Conservation (phyloP, 345 rosid genomes). For the Camelina sativa region DNA sequence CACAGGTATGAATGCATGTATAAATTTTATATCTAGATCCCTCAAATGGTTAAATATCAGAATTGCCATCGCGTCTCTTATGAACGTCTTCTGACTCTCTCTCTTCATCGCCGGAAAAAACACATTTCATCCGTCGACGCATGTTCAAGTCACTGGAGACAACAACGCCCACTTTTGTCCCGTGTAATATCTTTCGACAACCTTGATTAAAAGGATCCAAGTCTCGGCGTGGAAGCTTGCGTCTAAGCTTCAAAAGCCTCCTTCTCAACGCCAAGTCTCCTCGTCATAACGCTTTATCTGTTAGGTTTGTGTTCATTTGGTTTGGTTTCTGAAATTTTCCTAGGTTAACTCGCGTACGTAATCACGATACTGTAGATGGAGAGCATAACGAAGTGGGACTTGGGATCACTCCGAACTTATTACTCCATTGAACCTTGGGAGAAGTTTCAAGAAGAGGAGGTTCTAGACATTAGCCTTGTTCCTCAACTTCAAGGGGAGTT, state of each 20-base stretch:
- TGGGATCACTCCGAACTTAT: constrained; percentile 36
- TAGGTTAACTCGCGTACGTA: neutral
- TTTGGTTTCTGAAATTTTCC: constrained; percentile 17
- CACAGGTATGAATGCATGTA: neutral
- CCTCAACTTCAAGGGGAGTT: constrained; percentile 35
- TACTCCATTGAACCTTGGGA: constrained; percentile 37
- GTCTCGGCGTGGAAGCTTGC: constrained; percentile 83
- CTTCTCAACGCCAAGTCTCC: constrained; percentile 48
- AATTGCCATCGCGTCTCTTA: neutral
- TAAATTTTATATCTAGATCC: neutral
- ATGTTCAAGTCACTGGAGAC: neutral
- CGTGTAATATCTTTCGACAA: neutral
- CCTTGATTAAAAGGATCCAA: neutral
- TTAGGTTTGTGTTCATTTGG: constrained; percentile 50
- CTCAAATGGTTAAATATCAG: constrained; percentile 5
- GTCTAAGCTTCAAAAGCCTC: constrained; percentile 73
- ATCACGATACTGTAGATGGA: constrained; percentile 33
- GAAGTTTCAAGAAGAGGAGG: constrained; percentile 22
- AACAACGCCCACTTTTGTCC: neutral
- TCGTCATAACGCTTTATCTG: constrained; percentile 51
- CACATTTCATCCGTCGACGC: neutral
- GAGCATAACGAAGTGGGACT: constrained; percentile 42
- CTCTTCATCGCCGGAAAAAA: constrained; percentile 25
- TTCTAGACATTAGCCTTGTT: constrained; percentile 15
- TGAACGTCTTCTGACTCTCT: constrained; percentile 13